Evolutionary conservation across 345 rosid genomes (phyloP).

Genomic region (Angophora floribunda): DNA sequence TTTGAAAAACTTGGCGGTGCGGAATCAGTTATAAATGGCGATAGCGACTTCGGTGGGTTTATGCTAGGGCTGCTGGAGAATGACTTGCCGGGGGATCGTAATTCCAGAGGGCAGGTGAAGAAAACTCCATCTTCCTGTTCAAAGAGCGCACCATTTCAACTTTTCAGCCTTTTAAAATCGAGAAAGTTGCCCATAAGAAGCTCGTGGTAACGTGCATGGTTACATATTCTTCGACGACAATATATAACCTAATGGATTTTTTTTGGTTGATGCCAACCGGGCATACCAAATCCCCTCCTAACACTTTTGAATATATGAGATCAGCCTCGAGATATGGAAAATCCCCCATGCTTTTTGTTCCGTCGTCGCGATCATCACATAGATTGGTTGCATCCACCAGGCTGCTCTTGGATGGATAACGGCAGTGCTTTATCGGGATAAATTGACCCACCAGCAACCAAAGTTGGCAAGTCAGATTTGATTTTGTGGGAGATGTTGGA

Average conservation of each 20-base stretch:
- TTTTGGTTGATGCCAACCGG: background rate
- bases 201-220: background rate
- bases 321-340: background rate
- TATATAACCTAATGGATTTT: background rate
- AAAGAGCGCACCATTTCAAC: background rate
- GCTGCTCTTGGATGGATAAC: background rate
- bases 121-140: background rate
- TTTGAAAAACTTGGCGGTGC: background rate
- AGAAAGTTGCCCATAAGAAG: background rate
- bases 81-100: background rate
- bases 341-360: background rate
- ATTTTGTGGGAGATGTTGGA: background rate
- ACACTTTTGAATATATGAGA: background rate
- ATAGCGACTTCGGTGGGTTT: background rate
- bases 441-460: background rate
- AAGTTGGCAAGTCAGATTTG: background rate
- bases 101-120: background rate
- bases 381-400: background rate
- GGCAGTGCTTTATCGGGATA: background rate
- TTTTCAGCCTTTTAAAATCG: background rate
- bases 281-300: background rate
- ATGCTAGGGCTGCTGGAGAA: background rate
- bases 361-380: background rate
- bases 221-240: background rate
- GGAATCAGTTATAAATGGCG: background rate